phyloP scores from a whole-genome alignment of 2,329 filamentous ascomycete species.

The Teratosphaeria gauchensis region DNA sequence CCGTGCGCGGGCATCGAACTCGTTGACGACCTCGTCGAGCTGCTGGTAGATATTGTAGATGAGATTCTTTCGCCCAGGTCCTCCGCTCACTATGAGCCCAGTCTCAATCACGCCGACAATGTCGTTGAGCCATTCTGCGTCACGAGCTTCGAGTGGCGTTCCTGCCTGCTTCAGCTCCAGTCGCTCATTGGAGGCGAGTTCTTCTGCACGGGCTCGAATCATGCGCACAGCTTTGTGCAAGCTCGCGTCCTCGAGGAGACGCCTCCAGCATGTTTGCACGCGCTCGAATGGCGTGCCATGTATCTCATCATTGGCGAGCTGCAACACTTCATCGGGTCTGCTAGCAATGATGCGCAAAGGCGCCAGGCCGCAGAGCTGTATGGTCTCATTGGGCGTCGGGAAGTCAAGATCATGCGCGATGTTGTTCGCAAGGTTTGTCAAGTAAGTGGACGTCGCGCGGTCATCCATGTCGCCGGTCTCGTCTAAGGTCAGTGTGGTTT shows the following conservation, averaged over 20 bases:
- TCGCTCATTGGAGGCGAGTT: not conserved
- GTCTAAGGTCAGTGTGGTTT: not conserved
- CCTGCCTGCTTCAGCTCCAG: not conserved
- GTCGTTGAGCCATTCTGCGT: constrained; percentile 40
- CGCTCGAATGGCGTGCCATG: constrained; percentile 60
- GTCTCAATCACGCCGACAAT: constrained; percentile 62
- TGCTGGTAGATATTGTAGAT: constrained; percentile 43
- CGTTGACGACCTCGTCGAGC: constrained; percentile 28
- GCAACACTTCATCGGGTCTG: constrained; percentile 43
- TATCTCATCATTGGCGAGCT: constrained; percentile 55
- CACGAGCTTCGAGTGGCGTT: not conserved
- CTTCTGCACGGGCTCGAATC: not conserved
- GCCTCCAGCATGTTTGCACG: constrained; percentile 58
- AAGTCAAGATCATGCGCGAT: constrained; percentile 1
- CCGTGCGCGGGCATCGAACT: not conserved
- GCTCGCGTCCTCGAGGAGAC: constrained; percentile 61
- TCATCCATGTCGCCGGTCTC: not conserved
- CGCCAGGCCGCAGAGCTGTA: constrained; percentile 34
- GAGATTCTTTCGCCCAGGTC: constrained; percentile 43
- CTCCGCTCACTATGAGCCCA: constrained; percentile 66
- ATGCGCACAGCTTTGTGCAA: constrained; percentile 36
- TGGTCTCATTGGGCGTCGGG: constrained; percentile 14
- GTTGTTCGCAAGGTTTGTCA: not conserved
- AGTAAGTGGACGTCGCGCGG: not conserved
- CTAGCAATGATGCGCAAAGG: constrained; percentile 27